Evolutionary conservation across 73 alveolate species (phyloP), one percentile per base, ranked within the genome.

Genomic region (Urostyla sp.): DNA sequence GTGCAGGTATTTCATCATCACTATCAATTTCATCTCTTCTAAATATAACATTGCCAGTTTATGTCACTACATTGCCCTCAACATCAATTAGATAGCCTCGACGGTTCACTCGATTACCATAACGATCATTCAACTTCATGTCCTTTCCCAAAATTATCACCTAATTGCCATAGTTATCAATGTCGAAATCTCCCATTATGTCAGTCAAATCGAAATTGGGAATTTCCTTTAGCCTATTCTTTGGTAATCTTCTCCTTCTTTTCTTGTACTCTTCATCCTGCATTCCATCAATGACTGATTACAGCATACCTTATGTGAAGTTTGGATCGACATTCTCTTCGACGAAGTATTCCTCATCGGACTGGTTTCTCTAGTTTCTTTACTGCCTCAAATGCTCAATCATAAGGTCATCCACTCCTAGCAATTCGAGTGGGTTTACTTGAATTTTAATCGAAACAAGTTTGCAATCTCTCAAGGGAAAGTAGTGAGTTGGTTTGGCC

Each of bases 1-100:
- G 72, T 4, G 72, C 72, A 27, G 72, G 72, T 37, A 83, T 75
- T 26, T 85, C 93, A 50, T 76, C 87, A 30, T 85, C 85, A 18
- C 38, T 51, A 59, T 75, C 93, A 31, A 85, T 38, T 35, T 85
- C 93, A 61, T 76, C 89, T 10, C 16, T 59, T 40, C 52, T 31
- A 46, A 85, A 85, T 0, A 85, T 85, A 11, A 75, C 23, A 7
- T 51, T 54, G 4, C 87, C 86, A 20, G 51, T 40, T 3, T 11
- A 24, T 6, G 69, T 38, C 0, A 80, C 36, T 4, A 80, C 54
- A 49, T 80, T 67, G 3, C 90, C 90, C 31, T 52, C 67, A 15
- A 28, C 63, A 35, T 80, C 90, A 3, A 80, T 18, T 46, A 80
- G 54, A 55, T 80, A 80, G 16, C 90, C 90, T 34, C 75, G 40